These are phyloP conservation scores for Trichoderma sp. DNA, from an alignment of 2,329 filamentous ascomycete species.

Conservation along the genomic window DNA sequence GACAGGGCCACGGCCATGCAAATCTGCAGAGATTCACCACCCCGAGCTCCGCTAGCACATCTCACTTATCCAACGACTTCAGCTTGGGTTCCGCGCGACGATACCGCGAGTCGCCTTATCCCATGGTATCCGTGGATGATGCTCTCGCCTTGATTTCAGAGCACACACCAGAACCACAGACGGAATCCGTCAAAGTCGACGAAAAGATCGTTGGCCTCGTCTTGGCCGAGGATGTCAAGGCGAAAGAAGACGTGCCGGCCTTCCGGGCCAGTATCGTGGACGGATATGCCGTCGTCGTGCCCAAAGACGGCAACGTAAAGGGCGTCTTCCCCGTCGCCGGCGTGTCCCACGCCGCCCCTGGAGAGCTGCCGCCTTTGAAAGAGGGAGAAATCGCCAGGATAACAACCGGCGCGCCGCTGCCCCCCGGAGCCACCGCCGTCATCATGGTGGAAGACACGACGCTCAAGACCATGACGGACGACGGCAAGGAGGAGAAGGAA, in stretches of 20 bases:
- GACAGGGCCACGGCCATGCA: constrained; percentile 45
- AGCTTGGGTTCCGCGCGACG: constrained; percentile 62
- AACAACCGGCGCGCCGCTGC: constrained; percentile 89
- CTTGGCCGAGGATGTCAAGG: constrained; percentile 77
- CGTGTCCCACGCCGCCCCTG: constrained; percentile 79
- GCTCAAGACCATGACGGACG: constrained; percentile 69
- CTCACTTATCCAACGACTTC: constrained; percentile 58
- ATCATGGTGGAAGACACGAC: constrained; percentile 91
- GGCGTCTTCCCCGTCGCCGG: constrained; percentile 83
- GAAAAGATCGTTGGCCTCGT: constrained; percentile 69
- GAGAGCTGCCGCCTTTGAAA: constrained; percentile 61
- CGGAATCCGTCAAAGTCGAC: constrained; percentile 59
- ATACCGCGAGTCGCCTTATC: constrained; percentile 83
- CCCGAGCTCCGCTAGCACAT: constrained; percentile 54
- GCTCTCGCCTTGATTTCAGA: constrained; percentile 71
- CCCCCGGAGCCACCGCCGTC: constrained; percentile 82
- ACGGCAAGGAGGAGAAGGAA: constrained; percentile 79
- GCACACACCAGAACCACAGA: constrained; percentile 63
- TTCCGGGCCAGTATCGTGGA: constrained; percentile 96
- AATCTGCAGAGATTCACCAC: constrained; percentile 69
- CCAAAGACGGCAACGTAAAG: constrained; percentile 60
- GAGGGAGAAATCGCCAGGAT: constrained; percentile 81
- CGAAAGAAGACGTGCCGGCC: constrained; percentile 80
- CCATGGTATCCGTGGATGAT: constrained; percentile 83
- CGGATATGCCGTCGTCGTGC: constrained; percentile 81